These are phyloP conservation scores for Penicillium oxalicum DNA, from an alignment of 2,329 filamentous ascomycete genomes.

Conservation along the genomic window DNA sequence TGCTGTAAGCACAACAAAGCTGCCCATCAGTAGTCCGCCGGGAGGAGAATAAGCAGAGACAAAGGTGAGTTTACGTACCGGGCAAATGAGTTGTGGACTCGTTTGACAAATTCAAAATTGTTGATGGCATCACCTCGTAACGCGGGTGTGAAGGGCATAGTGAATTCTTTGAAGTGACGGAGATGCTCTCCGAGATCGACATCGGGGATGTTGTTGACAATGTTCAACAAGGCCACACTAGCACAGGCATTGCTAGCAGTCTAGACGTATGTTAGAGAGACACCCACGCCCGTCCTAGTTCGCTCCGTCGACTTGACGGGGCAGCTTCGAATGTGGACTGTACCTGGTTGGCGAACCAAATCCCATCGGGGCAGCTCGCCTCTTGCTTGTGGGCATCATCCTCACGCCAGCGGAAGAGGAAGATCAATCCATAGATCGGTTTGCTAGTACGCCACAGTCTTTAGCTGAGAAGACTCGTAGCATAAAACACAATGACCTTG, in stretches of 20 bases:
- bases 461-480: no score
- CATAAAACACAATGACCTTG: no score
- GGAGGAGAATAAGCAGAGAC: background rate
- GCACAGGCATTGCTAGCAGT: constrained; percentile 81
- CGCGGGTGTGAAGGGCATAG: constrained; percentile 61
- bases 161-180: constrained; percentile 65
- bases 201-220: constrained; percentile 73
- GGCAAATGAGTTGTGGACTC: constrained; percentile 82
- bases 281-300: no score
- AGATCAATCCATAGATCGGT: constrained; percentile 79
- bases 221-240: constrained; percentile 87
- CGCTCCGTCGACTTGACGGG: background rate
- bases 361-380: constrained; percentile 52
- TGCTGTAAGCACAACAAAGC: constrained; percentile 40
- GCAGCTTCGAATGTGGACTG: constrained; percentile 14
- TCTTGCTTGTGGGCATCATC: constrained; percentile 49
- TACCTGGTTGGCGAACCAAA: constrained; percentile 96
- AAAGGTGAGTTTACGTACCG: constrained; percentile 39
- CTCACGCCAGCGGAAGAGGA: constrained; percentile 69
- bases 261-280: constrained; percentile 38
- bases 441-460: constrained; percentile 43
- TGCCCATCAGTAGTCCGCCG: constrained; percentile 1
- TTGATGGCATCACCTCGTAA: constrained; percentile 71
- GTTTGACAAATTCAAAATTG: constrained; percentile 68
- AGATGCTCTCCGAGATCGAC: constrained; percentile 66